Conservation (phyloP, 2,329 filamentous ascomycete genomes). For the Akanthomyces uredinophilus region DNA sequence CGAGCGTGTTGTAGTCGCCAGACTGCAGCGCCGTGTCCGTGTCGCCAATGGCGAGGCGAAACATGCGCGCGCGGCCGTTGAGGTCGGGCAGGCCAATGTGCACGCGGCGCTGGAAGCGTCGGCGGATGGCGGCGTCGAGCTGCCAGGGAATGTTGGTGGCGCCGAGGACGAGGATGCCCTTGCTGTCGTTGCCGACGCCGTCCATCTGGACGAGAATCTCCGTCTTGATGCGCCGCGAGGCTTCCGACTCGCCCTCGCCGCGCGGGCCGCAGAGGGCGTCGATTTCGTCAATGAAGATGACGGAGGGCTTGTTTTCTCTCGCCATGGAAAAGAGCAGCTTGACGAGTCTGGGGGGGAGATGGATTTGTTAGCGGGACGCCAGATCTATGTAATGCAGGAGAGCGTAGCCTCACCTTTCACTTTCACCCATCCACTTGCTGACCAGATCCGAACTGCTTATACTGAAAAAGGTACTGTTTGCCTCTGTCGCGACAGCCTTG, state of each 20-base stretch:
- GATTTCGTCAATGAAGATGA: slow-evolving; percentile 98
- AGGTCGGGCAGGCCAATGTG: slow-evolving; percentile 90
- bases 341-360: slow-evolving; percentile 64
- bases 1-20: slow-evolving; percentile 75
- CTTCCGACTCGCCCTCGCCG: slow-evolving; percentile 93
- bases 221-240: slow-evolving; percentile 95
- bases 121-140: slow-evolving; percentile 88
- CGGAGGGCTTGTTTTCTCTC: slow-evolving; percentile 93
- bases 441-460: slow-evolving; percentile 96
- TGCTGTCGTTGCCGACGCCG: slow-evolving; percentile 92
- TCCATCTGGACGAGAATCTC: slow-evolving; percentile 99
- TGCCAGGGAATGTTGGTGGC: slow-evolving; percentile 99
- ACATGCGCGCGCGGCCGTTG: slow-evolving; percentile 86
- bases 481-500: slow-evolving; percentile 95
- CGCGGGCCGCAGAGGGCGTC: slow-evolving; percentile 93
- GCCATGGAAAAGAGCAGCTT: slow-evolving; percentile 98
- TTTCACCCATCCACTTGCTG: slow-evolving; percentile 99
- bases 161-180: slow-evolving; percentile 87
- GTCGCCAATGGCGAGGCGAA: slow-evolving; percentile 87
- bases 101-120: slow-evolving; percentile 92
- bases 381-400: not conserved
- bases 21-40: slow-evolving; percentile 80
- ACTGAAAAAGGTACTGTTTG: slow-evolving; percentile 98
- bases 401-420: slow-evolving; percentile 65
- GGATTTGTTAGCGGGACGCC: slow-evolving; percentile 20